Conservation (phyloP, 1,139 yeast species). For the Protomyces arabidopsidicola region DNA sequence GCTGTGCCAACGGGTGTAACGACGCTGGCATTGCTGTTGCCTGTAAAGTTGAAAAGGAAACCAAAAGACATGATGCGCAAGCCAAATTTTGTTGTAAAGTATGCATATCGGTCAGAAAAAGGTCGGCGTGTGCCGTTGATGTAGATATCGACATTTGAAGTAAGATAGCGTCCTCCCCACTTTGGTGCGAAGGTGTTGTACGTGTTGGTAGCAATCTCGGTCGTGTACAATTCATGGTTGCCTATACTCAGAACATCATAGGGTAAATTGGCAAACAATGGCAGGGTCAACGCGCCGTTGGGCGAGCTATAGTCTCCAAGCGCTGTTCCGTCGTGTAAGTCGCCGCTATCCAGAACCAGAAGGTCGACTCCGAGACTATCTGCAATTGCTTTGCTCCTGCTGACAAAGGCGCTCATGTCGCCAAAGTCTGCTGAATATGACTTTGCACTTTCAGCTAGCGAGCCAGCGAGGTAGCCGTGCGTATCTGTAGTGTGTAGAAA, state of each 20-base stretch:
- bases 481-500: constrained; percentile 92
- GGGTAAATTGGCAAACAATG: constrained; percentile 47
- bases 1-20: constrained; percentile 62
- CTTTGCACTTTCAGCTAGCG: constrained; percentile 54
- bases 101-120: constrained; percentile 65
- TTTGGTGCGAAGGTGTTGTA: constrained; percentile 54
- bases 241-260: constrained; percentile 79
- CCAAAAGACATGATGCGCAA: constrained; percentile 64
- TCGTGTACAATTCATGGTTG: constrained; percentile 83
- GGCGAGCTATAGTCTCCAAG: constrained; percentile 29
- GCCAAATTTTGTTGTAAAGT: constrained; percentile 55
- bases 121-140: constrained; percentile 53
- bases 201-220: constrained; percentile 63
- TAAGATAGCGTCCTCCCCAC: constrained; percentile 63
- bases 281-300: constrained; percentile 29
- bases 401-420: constrained; percentile 68
- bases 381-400: constrained; percentile 49
- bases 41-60: constrained; percentile 69
- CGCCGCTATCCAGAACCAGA: constrained; percentile 80
- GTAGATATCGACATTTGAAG: constrained; percentile 73
- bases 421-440: constrained; percentile 89
- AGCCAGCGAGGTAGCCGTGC: constrained; percentile 94
- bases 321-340: constrained; percentile 93
- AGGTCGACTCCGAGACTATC: constrained; percentile 54
- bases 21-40: constrained; percentile 55